Evolutionary conservation across 169 alveolate genomes (phyloP), one percentile per base, ranked within the genome.

Genomic region (Cryptosporidium bovis): DNA sequence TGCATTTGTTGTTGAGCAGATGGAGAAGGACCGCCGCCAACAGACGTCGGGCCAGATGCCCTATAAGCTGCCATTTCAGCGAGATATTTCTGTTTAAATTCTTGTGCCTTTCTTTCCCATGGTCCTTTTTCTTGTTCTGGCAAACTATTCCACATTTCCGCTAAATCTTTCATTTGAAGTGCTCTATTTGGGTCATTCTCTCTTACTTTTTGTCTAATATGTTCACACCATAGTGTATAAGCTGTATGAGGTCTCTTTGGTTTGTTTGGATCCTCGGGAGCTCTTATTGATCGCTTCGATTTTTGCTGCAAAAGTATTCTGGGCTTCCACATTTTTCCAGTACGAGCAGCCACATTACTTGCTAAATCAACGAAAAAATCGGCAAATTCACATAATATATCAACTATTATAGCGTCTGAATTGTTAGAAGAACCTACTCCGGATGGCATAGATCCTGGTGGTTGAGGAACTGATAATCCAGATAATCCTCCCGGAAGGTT

Each of bases 111-210:
- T 40, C 87, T 33, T 33, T 77, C 87, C 87, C 87, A 77, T 18
- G 87, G 87, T 15, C 87, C 87, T 60, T 77, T 77, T 60, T 77
- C 87, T 60, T 77, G 87, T 60, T 77, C 87, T n/a, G 87, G 87
- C n/a, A 77, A 66, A 77, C 71, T 77, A 27, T 77, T 77, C 87
- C 87, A 77, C 87, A 77, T 77, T 77, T 77, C 87, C 4, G 87
- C 87, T 6, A 77, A 20, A 46, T 77, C 87, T 40, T 77, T 77
- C 87, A 77, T 77, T 77, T 77, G 87, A 12, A 77, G 87, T 20
- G 87, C 87, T 20, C 87, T 68, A 20, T 77, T 77, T 10, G 87
- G 87, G 18, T 77, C 87, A 77, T 77, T 77, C 51, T 77, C 87
- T 60, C 87, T 36, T 13, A 77, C 87, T 77, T 77, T 77, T 33